Evolutionary conservation across 2,329 filamentous ascomycete species (phyloP).

Genomic region (Penicillium expansum): DNA sequence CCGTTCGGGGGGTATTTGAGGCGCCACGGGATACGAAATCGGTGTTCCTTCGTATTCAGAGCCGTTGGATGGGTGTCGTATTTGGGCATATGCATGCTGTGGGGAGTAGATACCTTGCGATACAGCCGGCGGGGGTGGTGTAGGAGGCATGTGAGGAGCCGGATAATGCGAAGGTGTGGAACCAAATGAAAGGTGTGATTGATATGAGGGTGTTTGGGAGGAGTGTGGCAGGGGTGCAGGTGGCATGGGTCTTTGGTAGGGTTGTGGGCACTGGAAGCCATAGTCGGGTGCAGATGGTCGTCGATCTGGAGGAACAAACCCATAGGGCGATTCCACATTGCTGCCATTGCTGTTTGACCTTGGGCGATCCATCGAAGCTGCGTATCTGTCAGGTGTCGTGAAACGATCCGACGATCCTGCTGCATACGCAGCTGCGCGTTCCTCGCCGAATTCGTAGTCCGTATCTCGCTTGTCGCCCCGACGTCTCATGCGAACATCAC

Average conservation of each 20-base stretch:
- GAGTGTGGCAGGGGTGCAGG: constrained; percentile 41
- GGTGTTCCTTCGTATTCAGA: constrained; percentile 34
- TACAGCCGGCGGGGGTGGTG: constrained; percentile 44
- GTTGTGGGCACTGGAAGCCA: constrained; percentile 31
- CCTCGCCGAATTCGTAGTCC: constrained; percentile 65
- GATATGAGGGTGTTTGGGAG: constrained; percentile 36
- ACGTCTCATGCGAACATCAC: constrained; percentile 88
- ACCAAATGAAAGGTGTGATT: constrained; percentile 45
- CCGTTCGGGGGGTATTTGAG: constrained; percentile 22
- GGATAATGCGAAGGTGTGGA: constrained; percentile 43
- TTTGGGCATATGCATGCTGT: constrained; percentile 34
- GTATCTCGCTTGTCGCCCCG: constrained; percentile 68
- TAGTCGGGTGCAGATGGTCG: constrained; percentile 52
- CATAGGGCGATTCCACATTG: constrained; percentile 48
- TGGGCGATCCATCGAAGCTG: constrained; percentile 51
- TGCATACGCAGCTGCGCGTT: constrained; percentile 44
- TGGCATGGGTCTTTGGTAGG: constrained; percentile 36
- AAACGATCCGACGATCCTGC: constrained; percentile 48
- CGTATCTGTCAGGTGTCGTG: constrained; percentile 51
- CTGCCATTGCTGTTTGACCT: constrained; percentile 60
- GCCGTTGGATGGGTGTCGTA: constrained; percentile 32
- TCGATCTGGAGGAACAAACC: constrained; percentile 45
- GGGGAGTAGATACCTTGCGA: constrained; percentile 34
- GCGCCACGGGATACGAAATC: constrained; percentile 20
- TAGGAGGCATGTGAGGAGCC: constrained; percentile 42